Base-by-base conservation (phyloP, 2,329 filamentous ascomycete genomes). In the Colletotrichum godetiae region DNA sequence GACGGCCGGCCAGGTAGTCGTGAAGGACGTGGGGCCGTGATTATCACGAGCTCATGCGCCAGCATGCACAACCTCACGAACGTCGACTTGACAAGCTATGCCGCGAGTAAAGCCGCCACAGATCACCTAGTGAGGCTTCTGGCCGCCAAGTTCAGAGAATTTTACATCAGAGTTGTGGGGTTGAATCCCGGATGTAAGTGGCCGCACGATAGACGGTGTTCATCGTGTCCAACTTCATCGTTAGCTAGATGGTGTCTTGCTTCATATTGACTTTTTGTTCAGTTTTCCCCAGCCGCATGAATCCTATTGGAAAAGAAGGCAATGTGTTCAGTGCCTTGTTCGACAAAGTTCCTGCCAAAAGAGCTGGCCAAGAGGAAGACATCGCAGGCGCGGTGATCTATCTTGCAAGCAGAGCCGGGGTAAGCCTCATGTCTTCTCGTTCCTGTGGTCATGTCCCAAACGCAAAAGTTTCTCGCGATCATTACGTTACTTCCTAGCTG, bases 21-120 rank as follows among this genome's bases (percentile, higher is more conserved):
- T 5, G 66, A 84, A 31, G 86, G 87, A 8, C 80, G 86, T 7
- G 87, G 86, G 0, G 84, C 84, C 0, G 78, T 88, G 19, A 79
- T 88, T 4, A 79, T 89, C 5, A 88, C 86, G 4, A 88, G 87
- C 76, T 86, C 84, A 2, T 88, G 87, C 75, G 86, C 87, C 2
- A 87, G 86, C 76, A 85, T 88, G 82, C 86, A 88, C 72, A 88
- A 88, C 77, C 84, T 77, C 1, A 88, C 87, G 1, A 88, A 88
- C 74, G 81, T 88, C 4, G 87, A 88, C 73, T 78, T 88, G 76
- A 88, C 86, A 5, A 87, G 84, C 75, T 88, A 89, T 73, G 86
- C 86, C 0, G 77, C 84, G 0, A 88, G 85, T 74, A 88, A 89
- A 75, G 87, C 87, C 1, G 87, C 86, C 0, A 88, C 86, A 1